Conservation (phyloP, 2,329 filamentous ascomycete species). For the Bipolaris sorokiniana region DNA sequence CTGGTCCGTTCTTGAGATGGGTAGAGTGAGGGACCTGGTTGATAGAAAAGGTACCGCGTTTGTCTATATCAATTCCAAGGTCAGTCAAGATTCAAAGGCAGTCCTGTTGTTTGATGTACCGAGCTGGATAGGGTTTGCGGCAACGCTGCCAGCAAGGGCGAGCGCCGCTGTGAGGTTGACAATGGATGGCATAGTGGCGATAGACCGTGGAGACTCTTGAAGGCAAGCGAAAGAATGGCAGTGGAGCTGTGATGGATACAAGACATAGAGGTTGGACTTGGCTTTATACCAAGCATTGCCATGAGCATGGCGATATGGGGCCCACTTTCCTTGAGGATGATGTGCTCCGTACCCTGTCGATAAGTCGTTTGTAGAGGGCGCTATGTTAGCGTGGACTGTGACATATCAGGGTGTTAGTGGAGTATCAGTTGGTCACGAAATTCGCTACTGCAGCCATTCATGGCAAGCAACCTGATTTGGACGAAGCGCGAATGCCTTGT, state of each 20-base stretch:
- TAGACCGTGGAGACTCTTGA: slow-evolving; percentile 19
- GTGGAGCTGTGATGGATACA: slow-evolving; percentile 19
- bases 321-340: slow-evolving; percentile 15
- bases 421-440: slow-evolving; percentile 33
- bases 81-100: background rate
- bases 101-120: slow-evolving; percentile 1
- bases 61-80: slow-evolving; percentile 13
- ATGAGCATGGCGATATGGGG: slow-evolving; percentile 15
- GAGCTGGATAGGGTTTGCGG: slow-evolving; percentile 40
- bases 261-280: slow-evolving; percentile 27
- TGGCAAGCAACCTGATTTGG: slow-evolving; percentile 34
- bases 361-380: slow-evolving; percentile 11
- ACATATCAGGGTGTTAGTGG: slow-evolving; percentile 5
- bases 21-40: slow-evolving; percentile 33
- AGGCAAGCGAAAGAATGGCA: slow-evolving; percentile 4
- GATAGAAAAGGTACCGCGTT: slow-evolving; percentile 39
- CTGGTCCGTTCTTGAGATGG: slow-evolving; percentile 49
- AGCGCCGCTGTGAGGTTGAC: slow-evolving; percentile 40
- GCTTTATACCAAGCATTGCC: slow-evolving; percentile 39
- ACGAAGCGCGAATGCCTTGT: slow-evolving; percentile 33
- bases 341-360: slow-evolving; percentile 15
- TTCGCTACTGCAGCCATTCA: slow-evolving; percentile 35
- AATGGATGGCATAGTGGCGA: slow-evolving; percentile 43
- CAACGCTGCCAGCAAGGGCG: slow-evolving; percentile 34
- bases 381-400: slow-evolving; percentile 11